A percentile compares a stretch with the other conserved stretches of the same genome.
These are phyloP conservation scores for Pleurozium schreberi DNA, from an alignment of 225 moss, liverwort and hornwort genomes.

Conservation along the genomic window DNA sequence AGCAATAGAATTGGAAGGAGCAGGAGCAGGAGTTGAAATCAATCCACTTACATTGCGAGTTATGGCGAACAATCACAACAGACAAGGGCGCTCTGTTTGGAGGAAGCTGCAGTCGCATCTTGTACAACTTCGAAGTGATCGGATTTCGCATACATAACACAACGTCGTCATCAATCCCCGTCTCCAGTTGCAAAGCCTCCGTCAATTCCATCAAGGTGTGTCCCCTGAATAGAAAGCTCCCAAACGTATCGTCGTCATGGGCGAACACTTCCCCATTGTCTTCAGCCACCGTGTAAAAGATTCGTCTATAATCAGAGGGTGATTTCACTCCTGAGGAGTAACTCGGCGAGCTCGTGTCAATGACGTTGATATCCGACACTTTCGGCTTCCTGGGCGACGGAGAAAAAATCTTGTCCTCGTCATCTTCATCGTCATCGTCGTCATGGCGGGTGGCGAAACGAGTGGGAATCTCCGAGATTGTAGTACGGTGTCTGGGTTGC, in stretches of 20 bases:
- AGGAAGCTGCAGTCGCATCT: constrained; percentile 47
- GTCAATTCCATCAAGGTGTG: constrained; percentile 28
- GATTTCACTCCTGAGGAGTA: constrained; percentile 7
- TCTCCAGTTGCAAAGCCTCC: constrained; percentile 45
- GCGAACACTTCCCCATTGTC: constrained; percentile 31
- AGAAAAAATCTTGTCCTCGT: neutral
- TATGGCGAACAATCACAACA: constrained; percentile 33
- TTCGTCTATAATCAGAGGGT: constrained; percentile 18
- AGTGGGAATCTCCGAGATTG: neutral
- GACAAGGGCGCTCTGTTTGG: constrained; percentile 52
- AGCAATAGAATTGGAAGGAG: neutral
- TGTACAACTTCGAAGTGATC: constrained; percentile 24
- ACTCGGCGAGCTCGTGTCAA: neutral
- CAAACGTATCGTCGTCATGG: constrained; percentile 28
- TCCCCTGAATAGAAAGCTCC: constrained; percentile 47
- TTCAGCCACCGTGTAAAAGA: constrained; percentile 44
- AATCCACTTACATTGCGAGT: constrained; percentile 23
- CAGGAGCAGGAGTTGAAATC: neutral
- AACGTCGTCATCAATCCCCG: constrained; percentile 34
- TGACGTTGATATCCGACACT: neutral
- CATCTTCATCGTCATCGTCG: neutral
- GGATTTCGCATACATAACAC: constrained; percentile 43
- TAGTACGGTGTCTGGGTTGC: neutral
- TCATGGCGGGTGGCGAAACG: neutral
- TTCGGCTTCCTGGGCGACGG: neutral